Evolutionary conservation across 2,329 filamentous ascomycete genomes (phyloP).

Genomic region (Madurella fahalii): DNA sequence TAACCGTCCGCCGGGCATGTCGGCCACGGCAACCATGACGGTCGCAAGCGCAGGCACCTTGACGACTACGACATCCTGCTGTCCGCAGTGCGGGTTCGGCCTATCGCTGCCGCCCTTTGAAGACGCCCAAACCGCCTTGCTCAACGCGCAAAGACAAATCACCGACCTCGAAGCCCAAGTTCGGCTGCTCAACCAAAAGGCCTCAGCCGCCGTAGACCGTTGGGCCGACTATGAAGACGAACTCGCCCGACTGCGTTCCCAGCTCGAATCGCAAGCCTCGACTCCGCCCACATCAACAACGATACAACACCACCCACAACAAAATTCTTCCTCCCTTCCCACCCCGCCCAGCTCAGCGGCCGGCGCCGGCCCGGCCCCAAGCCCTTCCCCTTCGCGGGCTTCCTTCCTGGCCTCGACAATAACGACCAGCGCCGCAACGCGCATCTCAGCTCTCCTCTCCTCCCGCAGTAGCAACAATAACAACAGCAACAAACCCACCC

Average conservation of each 20-base stretch:
- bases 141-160: slow-evolving; percentile 56
- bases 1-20: not conserved
- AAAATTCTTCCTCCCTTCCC: slow-evolving; percentile 21
- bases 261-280: slow-evolving; percentile 17
- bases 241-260: slow-evolving; percentile 53
- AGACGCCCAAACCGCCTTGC: slow-evolving; percentile 41
- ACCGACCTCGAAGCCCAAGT: slow-evolving; percentile 69
- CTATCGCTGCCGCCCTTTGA: slow-evolving; percentile 32
- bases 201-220: slow-evolving; percentile 54
- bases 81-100: slow-evolving; percentile 48
- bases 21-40: slow-evolving; percentile 21
- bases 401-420: slow-evolving; percentile 41
- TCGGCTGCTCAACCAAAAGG: slow-evolving; percentile 60
- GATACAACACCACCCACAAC: slow-evolving; percentile 6
- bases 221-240: slow-evolving; percentile 81
- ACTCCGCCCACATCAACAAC: not conserved
- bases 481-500: slow-evolving; percentile 34
- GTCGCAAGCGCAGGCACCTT: slow-evolving; percentile 17
- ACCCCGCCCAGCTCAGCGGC: slow-evolving; percentile 25
- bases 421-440: slow-evolving; percentile 37
- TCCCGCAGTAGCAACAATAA: slow-evolving; percentile 29
- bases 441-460: slow-evolving; percentile 44
- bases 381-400: slow-evolving; percentile 34
- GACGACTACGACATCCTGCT: slow-evolving; percentile 34
- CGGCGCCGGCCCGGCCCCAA: slow-evolving; percentile 24